Conservation (phyloP, 2,329 filamentous ascomycete species). For the Epichloe bromicola region DNA sequence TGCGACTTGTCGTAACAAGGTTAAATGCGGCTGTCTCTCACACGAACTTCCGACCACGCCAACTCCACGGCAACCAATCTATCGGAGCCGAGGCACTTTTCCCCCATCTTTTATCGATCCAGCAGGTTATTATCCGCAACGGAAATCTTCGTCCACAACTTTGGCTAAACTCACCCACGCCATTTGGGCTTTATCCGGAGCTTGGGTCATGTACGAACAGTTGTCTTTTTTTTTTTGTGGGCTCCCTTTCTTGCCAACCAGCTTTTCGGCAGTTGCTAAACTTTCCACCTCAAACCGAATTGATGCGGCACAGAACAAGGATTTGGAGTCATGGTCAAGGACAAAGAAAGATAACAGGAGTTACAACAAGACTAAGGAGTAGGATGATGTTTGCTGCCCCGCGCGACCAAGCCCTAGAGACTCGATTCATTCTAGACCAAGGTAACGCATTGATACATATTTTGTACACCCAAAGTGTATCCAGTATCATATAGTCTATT, state of each 20-base stretch:
- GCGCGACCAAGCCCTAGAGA: background rate
- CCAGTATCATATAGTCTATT: constrained; percentile 19
- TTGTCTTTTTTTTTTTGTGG: background rate
- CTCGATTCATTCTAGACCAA: background rate
- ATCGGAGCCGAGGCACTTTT: background rate
- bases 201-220: background rate
- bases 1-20: background rate
- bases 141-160: background rate
- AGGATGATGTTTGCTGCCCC: background rate
- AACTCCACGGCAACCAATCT: background rate
- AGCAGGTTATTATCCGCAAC: no score
- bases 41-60: background rate
- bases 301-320: background rate
- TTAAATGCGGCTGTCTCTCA: background rate
- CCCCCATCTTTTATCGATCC: background rate
- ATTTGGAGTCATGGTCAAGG: background rate
- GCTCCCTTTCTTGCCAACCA: background rate
- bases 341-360: background rate
- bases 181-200: background rate
- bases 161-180: background rate
- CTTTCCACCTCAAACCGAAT: background rate
- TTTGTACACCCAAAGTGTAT: background rate
- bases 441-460: background rate
- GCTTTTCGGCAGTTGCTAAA: background rate
- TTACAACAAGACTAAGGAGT: background rate